phyloP scores from a whole-genome alignment of 202 grass and related monocot genomes.

The Panicum virgatum region DNA sequence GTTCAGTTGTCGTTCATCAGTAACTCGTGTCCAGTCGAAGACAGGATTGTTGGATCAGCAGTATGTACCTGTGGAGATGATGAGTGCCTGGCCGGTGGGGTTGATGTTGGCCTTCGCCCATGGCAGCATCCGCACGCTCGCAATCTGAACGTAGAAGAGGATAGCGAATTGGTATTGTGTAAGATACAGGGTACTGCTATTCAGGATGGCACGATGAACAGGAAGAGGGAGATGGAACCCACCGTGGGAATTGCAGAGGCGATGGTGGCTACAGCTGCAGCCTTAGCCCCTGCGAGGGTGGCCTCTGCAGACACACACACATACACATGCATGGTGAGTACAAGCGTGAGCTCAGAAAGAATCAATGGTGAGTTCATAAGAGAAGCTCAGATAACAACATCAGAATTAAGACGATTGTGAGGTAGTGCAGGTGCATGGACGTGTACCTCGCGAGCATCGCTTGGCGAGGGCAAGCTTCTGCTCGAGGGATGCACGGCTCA shows the following conservation, averaged over 20 bases:
- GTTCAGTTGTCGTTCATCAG: too few species aligned
- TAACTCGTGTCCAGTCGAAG: too few species aligned
- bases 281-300: slow-evolving; percentile 52
- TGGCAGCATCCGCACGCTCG: slow-evolving; percentile 62
- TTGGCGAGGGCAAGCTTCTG: slow-evolving; percentile 70
- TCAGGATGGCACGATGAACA: too few species aligned
- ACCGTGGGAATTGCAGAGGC: slow-evolving; percentile 60
- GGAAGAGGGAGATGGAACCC: not conserved
- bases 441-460: slow-evolving; percentile 55
- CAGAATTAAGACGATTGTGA: too few species aligned
- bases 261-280: slow-evolving; percentile 55
- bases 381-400: too few species aligned
- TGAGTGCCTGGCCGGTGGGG: slow-evolving; percentile 54
- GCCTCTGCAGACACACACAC: slow-evolving; percentile 46
- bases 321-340: too few species aligned
- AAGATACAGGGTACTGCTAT: too few species aligned
- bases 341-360: too few species aligned
- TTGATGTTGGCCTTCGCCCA: slow-evolving; percentile 66
- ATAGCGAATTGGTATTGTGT: too few species aligned
- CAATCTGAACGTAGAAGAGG: slow-evolving; percentile 2
- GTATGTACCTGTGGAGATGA: slow-evolving; percentile 65
- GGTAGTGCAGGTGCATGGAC: not conserved
- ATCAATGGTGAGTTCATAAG: too few species aligned
- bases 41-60: too few species aligned
- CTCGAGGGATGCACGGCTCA: slow-evolving; percentile 52